Base-by-base conservation (phyloP, 2,329 filamentous ascomycete genomes). In the Aspergillus sp. region DNA sequence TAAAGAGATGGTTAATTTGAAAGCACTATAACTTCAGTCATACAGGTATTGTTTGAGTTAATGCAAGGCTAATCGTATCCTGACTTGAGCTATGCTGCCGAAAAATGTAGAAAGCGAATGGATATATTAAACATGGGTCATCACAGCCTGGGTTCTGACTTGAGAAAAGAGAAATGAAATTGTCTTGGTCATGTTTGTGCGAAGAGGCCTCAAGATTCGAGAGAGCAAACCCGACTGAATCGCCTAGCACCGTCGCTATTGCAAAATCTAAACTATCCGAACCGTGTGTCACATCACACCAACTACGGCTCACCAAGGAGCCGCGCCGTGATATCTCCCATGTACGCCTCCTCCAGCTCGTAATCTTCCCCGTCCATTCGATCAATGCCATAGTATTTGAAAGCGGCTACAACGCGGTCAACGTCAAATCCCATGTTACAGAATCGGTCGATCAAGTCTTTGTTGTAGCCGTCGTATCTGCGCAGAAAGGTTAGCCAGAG, bases 401-500 rank as follows among this genome's bases (percentile, higher is more conserved):
- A 96, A 0, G 92, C 91, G 8, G 89, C 85, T 0, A 97, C 92
- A 1, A 98, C 92, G n/a, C 85, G 83, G 52, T 93, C 90, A 2
- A 96, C 84, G 59, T 92, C 88, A 69, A 98, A 98, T 10, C 94
- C 94, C 94, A 98, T 98, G 68, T 82, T 85, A 15, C 90, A 87
- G 68, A 98, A 98, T 4, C 89, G 85, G 70, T 95, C 88, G 65
- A 98, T 86, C 42, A 97, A 82, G 32, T 89, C 84, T 70, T 88
- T 90, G 77, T 92, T 93, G 77, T 96, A 98, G 2, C 95, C 94
- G 65, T 89, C 85, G 72, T 96, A 97, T 63, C 90, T 94, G 67
- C 62, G 48, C 63, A 59, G 8, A 21, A 17, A 23, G 10, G 17
- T 55, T 21, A 55, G 53, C 39, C 8, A 55, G 8, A 27, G 11